phyloP scores from a whole-genome alignment of 2,329 filamentous ascomycete species.

The Mycosphaerelloides madeirae region DNA sequence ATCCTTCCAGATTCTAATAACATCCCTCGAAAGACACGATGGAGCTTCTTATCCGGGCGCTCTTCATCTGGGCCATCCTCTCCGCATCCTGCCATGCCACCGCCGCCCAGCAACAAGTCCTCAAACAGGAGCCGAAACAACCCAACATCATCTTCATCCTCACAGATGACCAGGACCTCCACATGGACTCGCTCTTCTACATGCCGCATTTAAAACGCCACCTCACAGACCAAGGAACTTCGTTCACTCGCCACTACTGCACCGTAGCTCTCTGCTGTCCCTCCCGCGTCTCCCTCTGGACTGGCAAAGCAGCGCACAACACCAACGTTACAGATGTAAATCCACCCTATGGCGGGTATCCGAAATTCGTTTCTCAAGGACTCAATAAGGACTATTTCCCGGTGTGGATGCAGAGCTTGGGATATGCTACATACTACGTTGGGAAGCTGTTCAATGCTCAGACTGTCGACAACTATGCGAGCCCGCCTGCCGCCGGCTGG shows the following conservation, averaged over 20 bases:
- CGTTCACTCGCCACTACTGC: constrained; percentile 60
- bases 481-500: constrained; percentile 55
- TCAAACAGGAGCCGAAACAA: constrained; percentile 25
- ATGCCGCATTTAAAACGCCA: constrained; percentile 56
- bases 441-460: constrained; percentile 70
- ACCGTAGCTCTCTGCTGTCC: constrained; percentile 66
- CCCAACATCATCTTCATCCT: constrained; percentile 64
- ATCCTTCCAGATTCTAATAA: too few relatives aligned
- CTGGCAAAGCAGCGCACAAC: constrained; percentile 63
- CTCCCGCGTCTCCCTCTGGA: constrained; percentile 60
- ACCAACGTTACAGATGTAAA: constrained; percentile 62
- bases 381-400: constrained; percentile 65
- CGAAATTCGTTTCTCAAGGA: constrained; percentile 61
- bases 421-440: constrained; percentile 67
- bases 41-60: too few relatives aligned
- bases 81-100: neutral
- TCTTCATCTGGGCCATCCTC: neutral
- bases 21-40: too few relatives aligned
- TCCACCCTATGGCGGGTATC: constrained; percentile 56
- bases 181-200: constrained; percentile 57
- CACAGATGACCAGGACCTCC: constrained; percentile 63
- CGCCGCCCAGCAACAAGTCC: neutral
- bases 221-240: constrained; percentile 54
- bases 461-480: constrained; percentile 56
- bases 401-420: constrained; percentile 63